Conservation (phyloP, 2,329 filamentous ascomycete genomes). For the Plenodomus tracheiphilus region DNA sequence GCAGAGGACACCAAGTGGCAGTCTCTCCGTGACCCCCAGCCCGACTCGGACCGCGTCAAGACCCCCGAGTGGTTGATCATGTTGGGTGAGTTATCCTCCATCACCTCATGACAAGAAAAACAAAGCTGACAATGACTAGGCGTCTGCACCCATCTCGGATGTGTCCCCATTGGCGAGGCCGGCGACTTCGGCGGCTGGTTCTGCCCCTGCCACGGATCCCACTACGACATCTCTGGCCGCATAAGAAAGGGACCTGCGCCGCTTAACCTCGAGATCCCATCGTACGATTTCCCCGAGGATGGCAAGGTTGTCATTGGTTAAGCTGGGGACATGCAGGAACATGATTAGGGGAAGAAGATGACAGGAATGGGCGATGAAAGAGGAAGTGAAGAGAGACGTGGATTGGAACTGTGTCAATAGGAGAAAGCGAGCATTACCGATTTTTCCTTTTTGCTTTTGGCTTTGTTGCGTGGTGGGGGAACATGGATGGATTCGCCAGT, state of each 20-base stretch:
- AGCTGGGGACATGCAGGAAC: conserved; percentile 28
- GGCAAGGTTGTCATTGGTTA: conserved; percentile 92
- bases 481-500: conserved; percentile 32
- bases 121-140: conserved; percentile 56
- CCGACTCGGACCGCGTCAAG: conserved; percentile 91
- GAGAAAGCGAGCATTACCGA: conserved; percentile 32
- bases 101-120: not conserved
- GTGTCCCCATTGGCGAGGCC: conserved; percentile 97
- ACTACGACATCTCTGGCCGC: conserved; percentile 99
- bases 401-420: conserved; percentile 36
- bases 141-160: conserved; percentile 99
- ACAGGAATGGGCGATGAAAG: conserved; percentile 4
- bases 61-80: conserved; percentile 99
- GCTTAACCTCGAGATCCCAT: conserved; percentile 93
- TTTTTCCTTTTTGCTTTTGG: conserved; percentile 35
- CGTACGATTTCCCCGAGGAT: conserved; percentile 91
- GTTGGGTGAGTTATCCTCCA: conserved; percentile 68
- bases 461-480: conserved; percentile 5
- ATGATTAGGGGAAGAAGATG: conserved; percentile 6
- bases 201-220: conserved; percentile 99
- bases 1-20: conserved; percentile 86
- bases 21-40: conserved; percentile 84
- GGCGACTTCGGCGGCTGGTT: conserved; percentile 99
- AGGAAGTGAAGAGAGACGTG: conserved; percentile 6
- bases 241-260: conserved; percentile 97